Evolutionary conservation across 163 green algal species (phyloP), one percentile per base, ranked within the genome.

Genomic region (Smithsoniella earleae): DNA sequence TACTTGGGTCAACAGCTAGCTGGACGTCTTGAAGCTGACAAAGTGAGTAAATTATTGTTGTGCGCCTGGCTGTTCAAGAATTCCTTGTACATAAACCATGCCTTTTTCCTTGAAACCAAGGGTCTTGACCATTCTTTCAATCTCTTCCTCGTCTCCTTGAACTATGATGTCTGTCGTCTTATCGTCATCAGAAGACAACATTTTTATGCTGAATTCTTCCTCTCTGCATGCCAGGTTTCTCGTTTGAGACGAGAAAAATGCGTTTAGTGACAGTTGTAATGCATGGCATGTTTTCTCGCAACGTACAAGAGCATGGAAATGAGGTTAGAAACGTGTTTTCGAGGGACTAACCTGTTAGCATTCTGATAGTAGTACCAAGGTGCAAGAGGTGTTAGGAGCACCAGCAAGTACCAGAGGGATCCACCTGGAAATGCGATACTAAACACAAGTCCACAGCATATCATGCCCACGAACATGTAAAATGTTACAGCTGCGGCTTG

Each of bases 31-130:
- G 22, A 73, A 31, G 52, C 20, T 73, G 64, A 75, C 74, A 13
- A 49, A n/a, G n/a, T n/a, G n/a, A n/a, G n/a, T n/a, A n/a, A 77
- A 36, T 40, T 73, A 44, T 40, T 77, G 62, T 66, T 20, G n/a
- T n/a, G n/a, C n/a, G n/a, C n/a, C n/a, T 78, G 58, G 85, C 3
- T 44, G 43, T 77, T 93, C 88, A 73, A 97, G 73, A 8, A 98
- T 78, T 18, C 93, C 93, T 76, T 97, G 96, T 1, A 98, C 92
- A 40, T 87, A 86, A n/a, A 97, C 86, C 85, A 92, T 98, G 64
- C 91, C 94, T 85, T 99, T 99, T 82, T 97, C 91, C 36, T 86
- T 80, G 2, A 98, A 76, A 2, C 84, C 73, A 52, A 98, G 79
- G 78, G 95, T 88, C 81, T 89, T 89, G 30, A 77, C 65, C 36